Evolutionary conservation across 129 eudicot species (phyloP).

Genomic region (Lactuca saligna): DNA sequence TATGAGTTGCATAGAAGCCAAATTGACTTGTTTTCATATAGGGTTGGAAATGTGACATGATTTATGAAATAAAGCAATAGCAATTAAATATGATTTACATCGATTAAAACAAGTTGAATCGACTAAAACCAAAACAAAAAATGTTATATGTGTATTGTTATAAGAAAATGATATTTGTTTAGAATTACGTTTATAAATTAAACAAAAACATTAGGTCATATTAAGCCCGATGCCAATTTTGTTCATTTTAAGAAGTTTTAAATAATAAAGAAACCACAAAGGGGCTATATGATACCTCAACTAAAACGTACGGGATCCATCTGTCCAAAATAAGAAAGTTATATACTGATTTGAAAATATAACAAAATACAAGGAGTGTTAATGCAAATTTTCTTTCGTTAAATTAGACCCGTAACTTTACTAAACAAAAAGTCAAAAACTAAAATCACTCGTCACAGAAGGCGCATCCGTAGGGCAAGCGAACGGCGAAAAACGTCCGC

Average conservation of each 20-base stretch:
- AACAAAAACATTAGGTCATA: neutral
- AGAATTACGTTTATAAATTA: too few relatives aligned
- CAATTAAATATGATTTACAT: too few relatives aligned
- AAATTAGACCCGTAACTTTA: constrained; percentile 13
- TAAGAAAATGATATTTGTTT: too few relatives aligned
- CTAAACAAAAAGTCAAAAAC: constrained; percentile 13
- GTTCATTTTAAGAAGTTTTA: neutral
- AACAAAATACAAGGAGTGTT: constrained; percentile 8
- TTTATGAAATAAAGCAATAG: too few relatives aligned
- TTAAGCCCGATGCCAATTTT: neutral
- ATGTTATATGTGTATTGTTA: too few relatives aligned
- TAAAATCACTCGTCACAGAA: neutral
- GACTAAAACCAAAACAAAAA: too few relatives aligned
- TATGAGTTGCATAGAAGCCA: too few relatives aligned
- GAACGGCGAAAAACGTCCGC: constrained; percentile 29
- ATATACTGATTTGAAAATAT: constrained; percentile 1
- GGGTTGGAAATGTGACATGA: too few relatives aligned
- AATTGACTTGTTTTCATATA: too few relatives aligned
- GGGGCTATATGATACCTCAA: neutral
- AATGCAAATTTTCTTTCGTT: neutral
- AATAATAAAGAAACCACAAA: neutral
- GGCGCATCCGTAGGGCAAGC: constrained; percentile 34
- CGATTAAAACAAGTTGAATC: too few relatives aligned
- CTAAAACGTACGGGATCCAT: neutral
- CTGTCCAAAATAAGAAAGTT: neutral